Percentiles rank a stretch among this genome's conserved stretches.
These are phyloP conservation scores for Ceratocystis destructans DNA, from an alignment of 2,329 filamentous ascomycete genomes.

Conservation along the genomic window DNA sequence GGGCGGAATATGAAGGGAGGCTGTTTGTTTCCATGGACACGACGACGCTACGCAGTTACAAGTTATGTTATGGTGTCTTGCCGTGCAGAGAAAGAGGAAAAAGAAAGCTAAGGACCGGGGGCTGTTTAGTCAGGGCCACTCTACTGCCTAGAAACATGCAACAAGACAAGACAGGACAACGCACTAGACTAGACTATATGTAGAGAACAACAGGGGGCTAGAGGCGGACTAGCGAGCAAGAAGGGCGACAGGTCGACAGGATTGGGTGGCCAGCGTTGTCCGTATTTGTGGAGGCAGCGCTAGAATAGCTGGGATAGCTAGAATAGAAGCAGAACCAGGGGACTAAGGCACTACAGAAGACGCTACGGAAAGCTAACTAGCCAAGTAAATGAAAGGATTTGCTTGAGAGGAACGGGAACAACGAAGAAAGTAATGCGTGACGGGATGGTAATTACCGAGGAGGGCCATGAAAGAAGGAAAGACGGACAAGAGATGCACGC, in stretches of 20 bases:
- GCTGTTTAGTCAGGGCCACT: neutral
- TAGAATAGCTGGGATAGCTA: no score
- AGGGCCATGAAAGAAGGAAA: neutral
- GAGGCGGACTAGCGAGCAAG: neutral
- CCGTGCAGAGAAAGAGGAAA: no score
- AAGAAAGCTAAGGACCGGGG: no score
- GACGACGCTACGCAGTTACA: neutral
- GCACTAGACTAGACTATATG: neutral
- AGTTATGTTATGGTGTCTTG: neutral
- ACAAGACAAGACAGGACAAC: neutral
- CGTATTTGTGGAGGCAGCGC: no score
- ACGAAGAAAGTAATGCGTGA: constrained; percentile 9
- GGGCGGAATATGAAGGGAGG: neutral
- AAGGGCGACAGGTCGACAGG: neutral
- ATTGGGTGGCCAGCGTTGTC: neutral
- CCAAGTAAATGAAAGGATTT: neutral
- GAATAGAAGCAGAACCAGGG: neutral
- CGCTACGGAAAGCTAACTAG: neutral
- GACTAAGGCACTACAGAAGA: neutral
- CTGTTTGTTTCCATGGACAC: neutral
- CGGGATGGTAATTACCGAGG: constrained; percentile 4
- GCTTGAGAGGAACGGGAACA: neutral
- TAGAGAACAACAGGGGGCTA: constrained; percentile 1
- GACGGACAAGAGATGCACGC: neutral
- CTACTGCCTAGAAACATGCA: neutral